Evolutionary conservation across 2,329 filamentous ascomycete species (phyloP).

Genomic region (Chaetomiaceae sp.): DNA sequence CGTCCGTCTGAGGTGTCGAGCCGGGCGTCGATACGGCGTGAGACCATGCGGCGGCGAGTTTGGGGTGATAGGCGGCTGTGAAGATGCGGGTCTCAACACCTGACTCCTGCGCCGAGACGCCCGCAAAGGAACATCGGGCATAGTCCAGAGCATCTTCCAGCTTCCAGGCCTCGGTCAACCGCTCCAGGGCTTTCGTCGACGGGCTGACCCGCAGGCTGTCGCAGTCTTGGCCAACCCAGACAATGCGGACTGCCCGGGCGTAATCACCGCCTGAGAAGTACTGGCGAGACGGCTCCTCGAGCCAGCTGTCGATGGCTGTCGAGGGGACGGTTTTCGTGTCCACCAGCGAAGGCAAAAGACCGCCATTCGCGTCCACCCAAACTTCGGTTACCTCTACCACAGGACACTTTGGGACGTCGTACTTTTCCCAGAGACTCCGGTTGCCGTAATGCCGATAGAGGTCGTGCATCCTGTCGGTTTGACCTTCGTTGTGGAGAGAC

Average conservation of each 20-base stretch:
- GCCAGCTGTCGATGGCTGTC: conserved; percentile 19
- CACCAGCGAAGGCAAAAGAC: not conserved
- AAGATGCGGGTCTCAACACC: conserved; percentile 24
- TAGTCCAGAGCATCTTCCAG: conserved; percentile 25
- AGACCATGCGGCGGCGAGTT: conserved; percentile 37
- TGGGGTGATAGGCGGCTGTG: conserved; percentile 36
- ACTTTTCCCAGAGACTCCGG: conserved; percentile 20
- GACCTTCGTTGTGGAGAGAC: not conserved
- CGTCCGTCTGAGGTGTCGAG: conserved; percentile 24
- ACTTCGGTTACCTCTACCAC: conserved; percentile 22
- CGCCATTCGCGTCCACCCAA: conserved; percentile 15
- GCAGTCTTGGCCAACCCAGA: conserved; percentile 19
- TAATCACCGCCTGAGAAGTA: conserved; percentile 6
- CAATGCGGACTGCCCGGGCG: conserved; percentile 12
- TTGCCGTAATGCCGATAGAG: conserved; percentile 20
- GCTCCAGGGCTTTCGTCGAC: conserved; percentile 11
- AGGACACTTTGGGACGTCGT: conserved; percentile 18
- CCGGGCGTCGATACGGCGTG: conserved; percentile 20
- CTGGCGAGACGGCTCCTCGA: conserved; percentile 14
- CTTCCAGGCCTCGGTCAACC: conserved; percentile 12
- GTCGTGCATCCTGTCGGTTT: conserved; percentile 15
- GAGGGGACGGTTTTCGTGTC: conserved; percentile 13
- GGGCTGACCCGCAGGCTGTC: conserved; percentile 8
- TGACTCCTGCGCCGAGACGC: conserved; percentile 28
- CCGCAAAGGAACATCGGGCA: conserved; percentile 33